Percentiles rank a stretch among this genome's conserved stretches.
phyloP scores from a whole-genome alignment of 2,329 filamentous ascomycete species.

The Grosmannia clavigera region DNA sequence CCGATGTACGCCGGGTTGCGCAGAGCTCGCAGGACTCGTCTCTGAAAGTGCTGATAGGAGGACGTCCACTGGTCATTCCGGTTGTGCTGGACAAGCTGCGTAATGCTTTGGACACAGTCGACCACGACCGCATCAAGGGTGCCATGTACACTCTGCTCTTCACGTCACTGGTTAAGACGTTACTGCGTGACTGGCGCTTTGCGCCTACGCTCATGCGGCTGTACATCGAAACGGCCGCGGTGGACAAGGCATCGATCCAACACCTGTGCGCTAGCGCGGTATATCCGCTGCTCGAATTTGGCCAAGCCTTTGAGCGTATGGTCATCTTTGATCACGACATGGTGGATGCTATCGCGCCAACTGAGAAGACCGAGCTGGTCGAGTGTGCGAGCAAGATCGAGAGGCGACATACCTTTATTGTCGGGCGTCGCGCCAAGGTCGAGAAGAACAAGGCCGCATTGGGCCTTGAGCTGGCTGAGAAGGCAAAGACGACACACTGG shows the following conservation, averaged over 20 bases:
- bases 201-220: slow-evolving; percentile 79
- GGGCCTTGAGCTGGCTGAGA: slow-evolving; percentile 67
- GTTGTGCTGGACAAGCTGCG: slow-evolving; percentile 70
- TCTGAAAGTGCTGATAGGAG: slow-evolving; percentile 79
- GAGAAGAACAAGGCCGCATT: slow-evolving; percentile 74
- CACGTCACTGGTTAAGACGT: slow-evolving; percentile 75
- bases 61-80: slow-evolving; percentile 78
- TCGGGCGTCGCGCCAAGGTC: slow-evolving; percentile 61
- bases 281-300: slow-evolving; percentile 84
- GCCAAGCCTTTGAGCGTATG: slow-evolving; percentile 75
- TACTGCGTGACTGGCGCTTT: slow-evolving; percentile 88
- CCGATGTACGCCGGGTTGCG: slow-evolving; percentile 87
- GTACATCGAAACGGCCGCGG: slow-evolving; percentile 79
- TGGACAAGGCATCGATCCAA: slow-evolving; percentile 91
- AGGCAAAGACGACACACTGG: slow-evolving; percentile 78
- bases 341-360: slow-evolving; percentile 59
- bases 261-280: slow-evolving; percentile 70
- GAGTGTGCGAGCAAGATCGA: slow-evolving; percentile 50
- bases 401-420: slow-evolving; percentile 60
- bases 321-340: slow-evolving; percentile 64
- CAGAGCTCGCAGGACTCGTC: slow-evolving; percentile 89
- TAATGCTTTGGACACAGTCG: slow-evolving; percentile 62
- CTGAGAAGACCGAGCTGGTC: slow-evolving; percentile 21
- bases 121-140: slow-evolving; percentile 89
- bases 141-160: slow-evolving; percentile 84